Conservation (phyloP, 1,284 basidiomycete species). For the Meripilus lineatus region DNA sequence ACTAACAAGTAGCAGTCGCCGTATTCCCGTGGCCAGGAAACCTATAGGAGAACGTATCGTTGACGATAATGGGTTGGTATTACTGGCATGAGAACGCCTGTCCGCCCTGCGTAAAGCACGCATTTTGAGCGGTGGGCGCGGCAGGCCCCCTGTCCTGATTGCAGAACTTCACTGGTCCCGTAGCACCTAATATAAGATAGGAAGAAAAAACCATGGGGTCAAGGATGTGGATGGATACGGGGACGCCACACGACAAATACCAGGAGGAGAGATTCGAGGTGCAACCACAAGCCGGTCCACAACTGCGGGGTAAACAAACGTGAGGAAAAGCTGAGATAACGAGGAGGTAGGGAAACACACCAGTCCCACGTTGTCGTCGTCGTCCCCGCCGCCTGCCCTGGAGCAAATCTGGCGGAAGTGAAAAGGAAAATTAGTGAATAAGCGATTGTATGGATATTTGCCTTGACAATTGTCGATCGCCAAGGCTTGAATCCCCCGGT, state of each 20-base stretch:
- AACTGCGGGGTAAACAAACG: constrained; percentile 7
- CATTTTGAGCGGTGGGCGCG: constrained; percentile 16
- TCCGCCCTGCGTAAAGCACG: constrained; percentile 17
- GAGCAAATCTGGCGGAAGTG: no score
- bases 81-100: constrained; percentile 19
- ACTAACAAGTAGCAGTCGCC: constrained; percentile 15
- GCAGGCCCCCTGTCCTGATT: constrained; percentile 14
- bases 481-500: no score
- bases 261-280: constrained; percentile 14
- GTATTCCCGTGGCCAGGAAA: constrained; percentile 21
- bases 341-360: constrained; percentile 4
- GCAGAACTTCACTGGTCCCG: constrained; percentile 17
- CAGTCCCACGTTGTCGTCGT: constrained; percentile 19
- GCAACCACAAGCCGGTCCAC: constrained; percentile 18
- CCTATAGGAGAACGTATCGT: constrained; percentile 19
- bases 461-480: no score
- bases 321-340: not conserved
- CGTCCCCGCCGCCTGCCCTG: constrained; percentile 13
- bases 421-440: no score
- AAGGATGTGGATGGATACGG: not conserved
- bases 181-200: constrained; percentile 9
- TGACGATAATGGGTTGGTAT: constrained; percentile 21
- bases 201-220: not conserved
- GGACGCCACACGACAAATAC: not conserved
- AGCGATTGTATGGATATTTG: no score